phyloP scores from a whole-genome alignment of 306 rosid species.

The Vicia sativa region DNA sequence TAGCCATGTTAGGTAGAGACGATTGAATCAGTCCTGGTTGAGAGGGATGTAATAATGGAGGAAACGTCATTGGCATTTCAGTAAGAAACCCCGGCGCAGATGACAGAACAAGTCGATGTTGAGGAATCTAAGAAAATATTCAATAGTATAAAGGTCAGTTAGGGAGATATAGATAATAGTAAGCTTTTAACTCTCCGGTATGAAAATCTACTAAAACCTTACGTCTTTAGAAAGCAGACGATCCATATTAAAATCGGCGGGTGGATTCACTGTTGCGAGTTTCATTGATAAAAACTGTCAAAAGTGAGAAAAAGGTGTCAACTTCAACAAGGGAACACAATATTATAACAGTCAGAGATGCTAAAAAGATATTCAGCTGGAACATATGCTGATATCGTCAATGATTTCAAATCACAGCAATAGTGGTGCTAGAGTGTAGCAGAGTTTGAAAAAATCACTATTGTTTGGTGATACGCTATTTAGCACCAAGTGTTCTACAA shows the following conservation, averaged over 20 bases:
- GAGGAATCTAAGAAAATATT: slow-evolving; percentile 9
- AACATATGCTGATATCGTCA: not conserved
- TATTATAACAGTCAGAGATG: not conserved
- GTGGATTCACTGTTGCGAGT: slow-evolving; percentile 10
- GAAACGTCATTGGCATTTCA: slow-evolving; percentile 8
- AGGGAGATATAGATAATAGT: not conserved
- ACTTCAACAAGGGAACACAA: not conserved
- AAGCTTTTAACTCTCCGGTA: not conserved
- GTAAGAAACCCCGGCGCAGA: not conserved
- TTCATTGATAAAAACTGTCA: slow-evolving; percentile 23
- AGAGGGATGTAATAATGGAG: slow-evolving; percentile 1
- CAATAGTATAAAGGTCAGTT: slow-evolving; percentile 7
- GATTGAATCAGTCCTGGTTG: not conserved
- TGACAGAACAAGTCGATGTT: slow-evolving; percentile 1
- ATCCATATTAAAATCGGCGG: not conserved
- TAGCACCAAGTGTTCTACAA: not conserved
- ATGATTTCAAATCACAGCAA: not conserved
- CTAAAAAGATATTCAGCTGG: not conserved
- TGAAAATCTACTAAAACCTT: not conserved
- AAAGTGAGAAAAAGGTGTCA: not conserved
- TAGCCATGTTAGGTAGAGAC: slow-evolving; percentile 1
- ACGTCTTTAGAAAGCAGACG: not conserved
- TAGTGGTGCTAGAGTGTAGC: not conserved
- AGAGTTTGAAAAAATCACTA: not conserved
- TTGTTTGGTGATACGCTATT: not conserved